Conservation (phyloP, 2,329 filamentous ascomycete genomes). For the Volutella citrinella region DNA sequence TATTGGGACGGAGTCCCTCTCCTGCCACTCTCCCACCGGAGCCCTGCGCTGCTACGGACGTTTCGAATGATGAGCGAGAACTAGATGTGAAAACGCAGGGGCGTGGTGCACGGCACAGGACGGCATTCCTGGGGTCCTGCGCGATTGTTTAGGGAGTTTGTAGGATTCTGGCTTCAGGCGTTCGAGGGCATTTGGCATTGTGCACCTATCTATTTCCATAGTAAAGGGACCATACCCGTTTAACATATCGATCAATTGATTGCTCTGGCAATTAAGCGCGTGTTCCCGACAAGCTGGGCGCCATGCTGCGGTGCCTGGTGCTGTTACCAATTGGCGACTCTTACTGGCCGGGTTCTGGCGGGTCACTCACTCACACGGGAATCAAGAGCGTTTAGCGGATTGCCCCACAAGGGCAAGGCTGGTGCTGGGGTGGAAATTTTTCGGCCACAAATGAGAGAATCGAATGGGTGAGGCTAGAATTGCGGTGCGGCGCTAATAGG, state of each 20-base stretch:
- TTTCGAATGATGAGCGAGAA: neutral
- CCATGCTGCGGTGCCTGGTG: neutral
- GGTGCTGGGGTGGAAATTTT: neutral
- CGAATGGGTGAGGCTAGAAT: too few relatives aligned
- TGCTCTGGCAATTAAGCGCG: constrained; percentile 5
- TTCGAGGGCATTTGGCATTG: constrained; percentile 33
- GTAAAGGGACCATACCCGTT: constrained; percentile 29
- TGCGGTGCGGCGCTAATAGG: too few relatives aligned
- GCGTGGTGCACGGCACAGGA: constrained; percentile 11
- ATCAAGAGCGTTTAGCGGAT: neutral
- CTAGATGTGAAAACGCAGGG: constrained; percentile 6
- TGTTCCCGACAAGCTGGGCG: neutral
- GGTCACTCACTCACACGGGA: neutral
- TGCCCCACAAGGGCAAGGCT: constrained; percentile 23
- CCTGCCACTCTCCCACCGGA: constrained; percentile 5
- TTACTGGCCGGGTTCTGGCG: neutral
- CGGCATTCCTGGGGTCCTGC: constrained; percentile 19
- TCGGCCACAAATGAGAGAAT: too few relatives aligned
- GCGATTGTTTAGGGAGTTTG: constrained; percentile 32
- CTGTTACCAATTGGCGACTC: neutral
- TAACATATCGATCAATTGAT: constrained; percentile 14
- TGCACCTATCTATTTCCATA: constrained; percentile 28
- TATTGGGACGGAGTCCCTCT: constrained; percentile 1
- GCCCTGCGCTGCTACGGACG: constrained; percentile 5
- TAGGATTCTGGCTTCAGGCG: constrained; percentile 33